Percentiles rank a stretch among this genome's conserved stretches.
Conservation (phyloP, 345 rosid species). For the Rhodamnia rubescens region DNA sequence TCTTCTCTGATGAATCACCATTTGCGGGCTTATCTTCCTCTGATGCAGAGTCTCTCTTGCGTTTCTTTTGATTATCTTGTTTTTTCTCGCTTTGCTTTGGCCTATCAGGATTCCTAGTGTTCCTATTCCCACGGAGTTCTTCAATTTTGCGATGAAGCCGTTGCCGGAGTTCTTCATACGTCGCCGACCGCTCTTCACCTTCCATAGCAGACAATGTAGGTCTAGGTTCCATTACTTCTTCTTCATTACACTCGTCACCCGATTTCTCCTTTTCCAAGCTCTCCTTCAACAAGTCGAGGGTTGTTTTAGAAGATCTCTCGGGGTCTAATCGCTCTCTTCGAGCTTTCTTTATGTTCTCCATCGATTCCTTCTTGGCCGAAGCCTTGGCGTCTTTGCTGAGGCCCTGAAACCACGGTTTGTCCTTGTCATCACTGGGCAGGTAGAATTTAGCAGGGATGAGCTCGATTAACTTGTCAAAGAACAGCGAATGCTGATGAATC, state of each 20-base stretch:
- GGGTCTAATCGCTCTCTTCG: constrained; percentile 76
- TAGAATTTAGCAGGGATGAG: constrained; percentile 88
- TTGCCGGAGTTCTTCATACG: constrained; percentile 73
- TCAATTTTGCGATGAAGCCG: constrained; percentile 55
- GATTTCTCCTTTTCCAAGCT: constrained; percentile 56
- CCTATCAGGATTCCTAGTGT: constrained; percentile 13
- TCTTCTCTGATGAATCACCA: constrained; percentile 20
- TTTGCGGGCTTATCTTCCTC: constrained; percentile 19
- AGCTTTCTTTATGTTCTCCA: constrained; percentile 66
- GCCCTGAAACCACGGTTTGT: constrained; percentile 70
- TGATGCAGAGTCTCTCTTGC: constrained; percentile 40
- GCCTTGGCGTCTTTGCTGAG: constrained; percentile 65
- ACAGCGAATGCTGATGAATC: constrained; percentile 37
- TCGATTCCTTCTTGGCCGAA: constrained; percentile 51
- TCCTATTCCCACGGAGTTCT: constrained; percentile 57
- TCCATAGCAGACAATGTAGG: constrained; percentile 22
- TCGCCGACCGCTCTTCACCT: constrained; percentile 28
- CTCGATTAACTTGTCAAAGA: constrained; percentile 67
- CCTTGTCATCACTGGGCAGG: constrained; percentile 57
- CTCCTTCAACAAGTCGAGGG: constrained; percentile 54
- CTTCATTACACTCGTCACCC: constrained; percentile 25
- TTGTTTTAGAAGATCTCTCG: constrained; percentile 36
- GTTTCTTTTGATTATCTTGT: constrained; percentile 29
- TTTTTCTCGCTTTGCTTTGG: constrained; percentile 13
- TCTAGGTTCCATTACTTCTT: constrained; percentile 20